Base-by-base conservation (phyloP, 805 yeast genomes). In the Candida wancherniae region DNA sequence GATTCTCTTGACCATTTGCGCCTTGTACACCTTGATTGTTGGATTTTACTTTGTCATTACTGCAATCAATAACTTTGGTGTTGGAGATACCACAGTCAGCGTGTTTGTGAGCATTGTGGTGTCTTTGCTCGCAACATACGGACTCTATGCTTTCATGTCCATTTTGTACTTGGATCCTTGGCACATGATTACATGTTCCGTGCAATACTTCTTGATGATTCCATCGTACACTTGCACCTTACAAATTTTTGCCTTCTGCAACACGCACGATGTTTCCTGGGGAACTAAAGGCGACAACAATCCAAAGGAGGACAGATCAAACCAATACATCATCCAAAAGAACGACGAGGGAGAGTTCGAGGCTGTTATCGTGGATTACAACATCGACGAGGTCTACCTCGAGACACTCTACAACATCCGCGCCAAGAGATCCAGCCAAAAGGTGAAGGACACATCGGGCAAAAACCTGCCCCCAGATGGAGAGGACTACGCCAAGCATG, bases 221-320 rank as follows among this genome's bases (percentile, higher is more conserved):
- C 97, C 98, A 15, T 80, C 94, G 0, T 90, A 87, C 55, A 83
- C 94, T 4, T 85, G 95, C 61, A 80, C 95, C 2, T 66, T 90
- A 35, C 97, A 90, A 60, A 87, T 92, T 37, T 90, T 87, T 63
- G 97, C 98, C 1, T 87, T 90, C 60, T 90, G 98, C 65, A 90
- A 90, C 57, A 90, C 97, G 3, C 97, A 90, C 61, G 98, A 90
- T 67, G 95, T 92, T 29, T 84, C 96, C 0, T 90, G 98, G 98
- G 98, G 98, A 60, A 90, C 98, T 2, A 90, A 90, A 55, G 98
- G 98, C 45, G 96, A 88, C 39, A 83, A 80, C 42, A 75, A 73
- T 38, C 81, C 77, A 26, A 53, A 57, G 22, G 73, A 76, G 12
- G 75, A 75, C 42, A 81, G 75, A 39, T 65, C 80, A 21, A 88